phyloP scores from a whole-genome alignment of 306 rosid genomes.

The Hippophae gyantsensis region DNA sequence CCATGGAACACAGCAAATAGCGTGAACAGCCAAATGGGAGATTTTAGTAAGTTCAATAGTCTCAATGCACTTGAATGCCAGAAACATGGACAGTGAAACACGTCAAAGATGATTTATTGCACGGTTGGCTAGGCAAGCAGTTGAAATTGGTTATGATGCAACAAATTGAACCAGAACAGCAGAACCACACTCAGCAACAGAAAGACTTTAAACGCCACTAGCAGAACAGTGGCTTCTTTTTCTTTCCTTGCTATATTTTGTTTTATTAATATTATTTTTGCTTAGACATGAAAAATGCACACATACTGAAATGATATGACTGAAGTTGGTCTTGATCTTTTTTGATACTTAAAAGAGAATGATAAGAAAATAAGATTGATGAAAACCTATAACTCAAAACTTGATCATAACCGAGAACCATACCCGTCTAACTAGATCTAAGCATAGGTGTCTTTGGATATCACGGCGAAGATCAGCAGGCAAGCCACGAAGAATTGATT shows the following conservation, averaged over 20 bases:
- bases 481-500: constrained; percentile 64
- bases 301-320: neutral
- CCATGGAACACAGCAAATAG: neutral
- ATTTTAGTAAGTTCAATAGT: neutral
- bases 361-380: constrained; percentile 3
- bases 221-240: neutral
- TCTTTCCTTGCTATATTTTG: no score
- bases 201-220: neutral
- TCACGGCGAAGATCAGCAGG: constrained; percentile 97
- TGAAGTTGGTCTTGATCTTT: no score
- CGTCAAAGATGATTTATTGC: no score
- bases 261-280: no score
- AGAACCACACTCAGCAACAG: no score
- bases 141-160: no score
- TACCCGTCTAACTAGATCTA: constrained; percentile 94
- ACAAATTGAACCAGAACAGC: no score
- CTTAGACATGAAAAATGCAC: neutral
- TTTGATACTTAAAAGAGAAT: neutral
- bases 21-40: neutral
- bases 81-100: no score
- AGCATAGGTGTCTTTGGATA: constrained; percentile 87
- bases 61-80: no score
- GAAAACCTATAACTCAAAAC: constrained; percentile 7
- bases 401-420: constrained; percentile 21
- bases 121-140: no score